Percentiles rank a stretch among this genome's conserved stretches.
phyloP scores from a whole-genome alignment of 306 rosid species.

The Leucaena leucocephala region DNA sequence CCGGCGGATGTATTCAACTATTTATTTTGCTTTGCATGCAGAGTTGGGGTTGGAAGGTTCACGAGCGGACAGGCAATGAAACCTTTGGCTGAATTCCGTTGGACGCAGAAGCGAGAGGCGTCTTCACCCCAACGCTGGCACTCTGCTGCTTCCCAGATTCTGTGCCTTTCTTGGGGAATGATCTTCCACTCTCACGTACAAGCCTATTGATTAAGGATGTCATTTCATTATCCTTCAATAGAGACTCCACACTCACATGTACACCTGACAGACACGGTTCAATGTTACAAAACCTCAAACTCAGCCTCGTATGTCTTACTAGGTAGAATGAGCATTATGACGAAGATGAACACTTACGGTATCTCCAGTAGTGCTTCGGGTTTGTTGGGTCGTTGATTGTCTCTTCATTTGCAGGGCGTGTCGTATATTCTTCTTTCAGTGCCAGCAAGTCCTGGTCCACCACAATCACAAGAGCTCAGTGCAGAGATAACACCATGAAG shows the following conservation, averaged over 20 bases:
- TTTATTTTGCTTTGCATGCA: constrained; percentile 5
- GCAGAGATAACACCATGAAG: neutral
- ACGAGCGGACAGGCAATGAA: constrained; percentile 47
- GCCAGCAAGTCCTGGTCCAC: constrained; percentile 77
- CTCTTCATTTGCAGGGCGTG: constrained; percentile 88
- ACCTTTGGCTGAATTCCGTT: constrained; percentile 43
- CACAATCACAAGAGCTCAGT: constrained; percentile 28
- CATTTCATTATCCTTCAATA: constrained; percentile 70
- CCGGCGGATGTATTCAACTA: neutral
- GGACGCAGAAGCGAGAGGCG: constrained; percentile 21
- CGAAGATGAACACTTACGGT: constrained; percentile 52
- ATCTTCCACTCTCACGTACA: constrained; percentile 68
- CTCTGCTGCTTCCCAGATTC: constrained; percentile 44
- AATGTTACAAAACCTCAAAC: neutral
- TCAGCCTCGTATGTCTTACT: neutral
- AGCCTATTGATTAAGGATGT: constrained; percentile 64
- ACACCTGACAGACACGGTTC: constrained; percentile 56
- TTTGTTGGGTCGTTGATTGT: constrained; percentile 95
- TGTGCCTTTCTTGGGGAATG: constrained; percentile 56
- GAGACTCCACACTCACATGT: constrained; percentile 80
- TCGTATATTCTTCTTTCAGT: constrained; percentile 76
- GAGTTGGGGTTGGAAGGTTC: constrained; percentile 17
- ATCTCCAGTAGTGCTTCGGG: constrained; percentile 99
- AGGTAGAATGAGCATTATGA: neutral
- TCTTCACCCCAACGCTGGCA: constrained; percentile 29